Evolutionary conservation across 305 asterid genomes (phyloP).

Genomic region (Fraxinus ornus): DNA sequence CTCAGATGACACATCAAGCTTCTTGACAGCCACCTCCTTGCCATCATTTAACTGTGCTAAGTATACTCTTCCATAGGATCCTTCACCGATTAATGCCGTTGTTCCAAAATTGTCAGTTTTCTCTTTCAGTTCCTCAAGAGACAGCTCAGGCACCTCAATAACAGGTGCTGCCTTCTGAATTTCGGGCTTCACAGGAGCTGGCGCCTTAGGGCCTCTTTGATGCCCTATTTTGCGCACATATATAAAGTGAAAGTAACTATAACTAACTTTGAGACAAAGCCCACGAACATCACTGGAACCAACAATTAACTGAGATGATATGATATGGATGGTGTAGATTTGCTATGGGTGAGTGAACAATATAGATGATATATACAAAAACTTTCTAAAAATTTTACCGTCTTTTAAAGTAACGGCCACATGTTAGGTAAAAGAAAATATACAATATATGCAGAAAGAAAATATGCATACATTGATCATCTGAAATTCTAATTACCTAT

Average conservation of each 20-base stretch:
- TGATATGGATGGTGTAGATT: not conserved
- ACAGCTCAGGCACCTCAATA: constrained; percentile 78
- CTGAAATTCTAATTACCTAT: not conserved
- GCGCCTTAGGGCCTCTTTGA: constrained; percentile 65
- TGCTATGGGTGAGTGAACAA: not conserved
- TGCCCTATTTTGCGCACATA: constrained; percentile 41
- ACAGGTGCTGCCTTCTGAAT: constrained; percentile 70
- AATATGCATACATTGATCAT: not conserved
- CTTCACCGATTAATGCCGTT: constrained; percentile 91
- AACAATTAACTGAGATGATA: constrained; percentile 20
- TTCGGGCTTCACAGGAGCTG: constrained; percentile 72
- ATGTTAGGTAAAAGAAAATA: not conserved
- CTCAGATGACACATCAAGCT: constrained; percentile 78
- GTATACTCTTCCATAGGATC: constrained; percentile 95
- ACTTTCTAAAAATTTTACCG: not conserved
- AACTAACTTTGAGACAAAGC: constrained; percentile 9
- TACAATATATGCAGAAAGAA: not conserved
- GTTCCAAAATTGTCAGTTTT: constrained; percentile 91
- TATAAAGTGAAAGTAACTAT: constrained; percentile 3
- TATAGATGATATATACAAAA: not conserved
- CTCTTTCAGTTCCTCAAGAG: constrained; percentile 85
- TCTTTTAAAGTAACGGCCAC: not conserved
- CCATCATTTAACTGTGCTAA: constrained; percentile 67
- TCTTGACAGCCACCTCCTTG: constrained; percentile 86
- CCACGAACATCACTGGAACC: constrained; percentile 8